Conservation (phyloP, 495 filamentous ascomycete genomes). For the Apodospora peruviana region DNA sequence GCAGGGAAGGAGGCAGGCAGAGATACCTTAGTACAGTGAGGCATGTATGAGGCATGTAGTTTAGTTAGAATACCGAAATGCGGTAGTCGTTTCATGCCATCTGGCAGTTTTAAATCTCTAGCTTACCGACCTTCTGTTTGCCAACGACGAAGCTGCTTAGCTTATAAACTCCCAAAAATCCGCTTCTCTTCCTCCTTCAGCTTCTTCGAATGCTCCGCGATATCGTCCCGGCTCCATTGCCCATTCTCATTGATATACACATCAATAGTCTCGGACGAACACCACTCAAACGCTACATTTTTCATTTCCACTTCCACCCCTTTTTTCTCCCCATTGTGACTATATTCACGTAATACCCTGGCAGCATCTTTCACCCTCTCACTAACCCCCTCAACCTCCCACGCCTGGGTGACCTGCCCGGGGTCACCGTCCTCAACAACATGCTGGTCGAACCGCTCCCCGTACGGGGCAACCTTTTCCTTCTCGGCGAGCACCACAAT, state of each 20-base stretch:
- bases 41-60: too few relatives aligned
- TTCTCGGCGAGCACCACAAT: conserved; percentile 52
- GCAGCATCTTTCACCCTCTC: conserved; percentile 14
- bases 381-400: conserved; percentile 28
- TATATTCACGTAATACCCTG: neutral
- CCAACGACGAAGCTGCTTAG: too few relatives aligned
- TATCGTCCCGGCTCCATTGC: conserved; percentile 25
- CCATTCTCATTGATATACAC: conserved; percentile 52
- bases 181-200: conserved; percentile 21
- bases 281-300: conserved; percentile 66
- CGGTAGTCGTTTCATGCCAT: too few relatives aligned
- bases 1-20: too few relatives aligned
- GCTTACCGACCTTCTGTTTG: too few relatives aligned
- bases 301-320: conserved; percentile 34
- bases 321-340: neutral
- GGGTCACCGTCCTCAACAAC: conserved; percentile 45
- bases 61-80: too few relatives aligned
- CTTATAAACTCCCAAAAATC: conserved; percentile 20
- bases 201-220: conserved; percentile 20
- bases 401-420: conserved; percentile 41
- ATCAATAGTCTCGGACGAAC: conserved; percentile 47
- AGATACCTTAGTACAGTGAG: too few relatives aligned
- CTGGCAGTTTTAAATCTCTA: too few relatives aligned
- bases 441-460: conserved; percentile 25
- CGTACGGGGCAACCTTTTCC: conserved; percentile 51